Percentiles rank a stretch among this genome's conserved stretches.
Evolutionary conservation across 257 asterid species (phyloP).

Genomic region (Knoxia roxburghii): DNA sequence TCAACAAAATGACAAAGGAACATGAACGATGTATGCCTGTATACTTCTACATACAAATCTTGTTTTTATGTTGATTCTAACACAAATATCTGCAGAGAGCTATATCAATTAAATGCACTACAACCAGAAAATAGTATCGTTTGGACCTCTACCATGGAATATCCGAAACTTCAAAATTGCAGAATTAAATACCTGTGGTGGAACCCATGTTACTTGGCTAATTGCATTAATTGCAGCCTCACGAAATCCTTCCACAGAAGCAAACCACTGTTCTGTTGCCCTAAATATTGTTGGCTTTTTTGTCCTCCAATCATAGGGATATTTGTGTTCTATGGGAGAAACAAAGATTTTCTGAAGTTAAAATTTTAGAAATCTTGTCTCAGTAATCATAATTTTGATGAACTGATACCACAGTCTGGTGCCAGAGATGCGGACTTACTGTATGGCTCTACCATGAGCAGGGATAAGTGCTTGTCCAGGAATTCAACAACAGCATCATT

Average conservation of each 20-base stretch:
- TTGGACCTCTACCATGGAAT: neutral
- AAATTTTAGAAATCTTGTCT: constrained; percentile 6
- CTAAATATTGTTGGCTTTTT: constrained; percentile 97
- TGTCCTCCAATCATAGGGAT: constrained; percentile 98
- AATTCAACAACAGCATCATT: constrained; percentile 75
- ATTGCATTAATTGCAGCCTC: constrained; percentile 85
- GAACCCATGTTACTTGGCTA: constrained; percentile 74
- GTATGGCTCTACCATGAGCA: constrained; percentile 92
- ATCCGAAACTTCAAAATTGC: neutral
- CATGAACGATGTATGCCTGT: neutral
- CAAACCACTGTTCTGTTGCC: constrained; percentile 99
- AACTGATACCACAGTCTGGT: constrained; percentile 6
- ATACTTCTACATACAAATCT: neutral
- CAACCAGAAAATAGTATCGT: neutral
- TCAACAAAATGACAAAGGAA: neutral
- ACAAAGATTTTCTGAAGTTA: constrained; percentile 17
- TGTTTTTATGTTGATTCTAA: neutral
- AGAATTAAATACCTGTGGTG: constrained; percentile 61
- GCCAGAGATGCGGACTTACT: constrained; percentile 51
- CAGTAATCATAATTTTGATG: neutral
- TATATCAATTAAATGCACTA: neutral
- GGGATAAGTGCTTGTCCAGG: constrained; percentile 58
- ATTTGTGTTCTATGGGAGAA: constrained; percentile 75
- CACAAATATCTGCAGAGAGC: neutral
- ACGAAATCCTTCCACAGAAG: constrained; percentile 97